Conservation (phyloP, 169 alveolate species). For the Eimeria praecox region DNA sequence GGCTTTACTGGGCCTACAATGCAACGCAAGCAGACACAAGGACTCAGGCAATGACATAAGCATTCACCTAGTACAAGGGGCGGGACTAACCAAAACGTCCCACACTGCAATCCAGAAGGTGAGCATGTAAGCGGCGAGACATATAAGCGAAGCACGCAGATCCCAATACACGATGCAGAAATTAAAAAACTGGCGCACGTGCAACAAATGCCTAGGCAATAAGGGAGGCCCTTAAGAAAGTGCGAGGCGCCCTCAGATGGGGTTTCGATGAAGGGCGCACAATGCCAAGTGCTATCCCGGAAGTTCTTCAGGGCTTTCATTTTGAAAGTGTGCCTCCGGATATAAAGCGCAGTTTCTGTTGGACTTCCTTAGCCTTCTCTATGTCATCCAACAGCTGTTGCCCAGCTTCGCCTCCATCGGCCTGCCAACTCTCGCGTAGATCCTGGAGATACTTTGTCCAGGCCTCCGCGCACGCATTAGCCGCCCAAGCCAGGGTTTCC, state of each 20-base stretch:
- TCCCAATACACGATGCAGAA: background rate
- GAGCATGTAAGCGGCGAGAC: background rate
- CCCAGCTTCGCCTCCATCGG: background rate
- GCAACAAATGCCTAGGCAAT: background rate
- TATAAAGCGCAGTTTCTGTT: background rate
- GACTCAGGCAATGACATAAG: background rate
- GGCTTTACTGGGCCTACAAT: constrained; percentile 12
- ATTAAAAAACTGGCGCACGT: background rate
- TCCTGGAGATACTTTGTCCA: background rate
- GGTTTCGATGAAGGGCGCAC: background rate
- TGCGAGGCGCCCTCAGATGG: background rate
- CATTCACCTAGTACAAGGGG: background rate
- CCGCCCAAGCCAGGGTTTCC: background rate
- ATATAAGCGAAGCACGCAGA: background rate
- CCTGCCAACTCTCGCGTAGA: background rate
- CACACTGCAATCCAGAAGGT: background rate
- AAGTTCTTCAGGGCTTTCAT: background rate
- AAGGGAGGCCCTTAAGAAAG: background rate
- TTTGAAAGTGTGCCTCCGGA: background rate
- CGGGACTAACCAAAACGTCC: background rate
- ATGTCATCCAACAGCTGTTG: background rate
- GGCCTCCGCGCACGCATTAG: background rate
- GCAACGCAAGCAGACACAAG: background rate
- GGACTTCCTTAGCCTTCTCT: background rate
- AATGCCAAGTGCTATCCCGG: background rate